A percentile compares a stretch with the other conserved stretches of the same genome.
phyloP scores from a whole-genome alignment of 1,284 basidiomycete genomes.

The Waitea zeae region DNA sequence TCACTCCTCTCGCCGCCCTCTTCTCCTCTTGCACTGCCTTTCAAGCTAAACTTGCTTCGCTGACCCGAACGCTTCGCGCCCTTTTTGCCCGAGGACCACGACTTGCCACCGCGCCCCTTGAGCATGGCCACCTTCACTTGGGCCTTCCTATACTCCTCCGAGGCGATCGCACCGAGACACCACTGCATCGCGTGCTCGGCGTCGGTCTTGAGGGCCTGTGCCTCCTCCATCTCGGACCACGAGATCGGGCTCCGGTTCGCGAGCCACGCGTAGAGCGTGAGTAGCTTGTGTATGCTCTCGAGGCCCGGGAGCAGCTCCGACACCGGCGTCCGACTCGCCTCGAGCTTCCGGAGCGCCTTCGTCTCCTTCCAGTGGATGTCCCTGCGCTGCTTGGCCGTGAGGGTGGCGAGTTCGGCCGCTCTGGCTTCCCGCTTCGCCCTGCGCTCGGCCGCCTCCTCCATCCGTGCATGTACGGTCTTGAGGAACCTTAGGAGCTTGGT shows the following conservation, averaged over 20 bases:
- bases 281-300: constrained; percentile 70
- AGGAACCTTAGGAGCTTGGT: constrained; percentile 26
- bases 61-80: too few relatives aligned
- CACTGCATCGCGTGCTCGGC: constrained; percentile 59
- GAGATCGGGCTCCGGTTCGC: constrained; percentile 59
- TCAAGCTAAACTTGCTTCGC: too few relatives aligned
- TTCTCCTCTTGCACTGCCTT: too few relatives aligned
- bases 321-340: constrained; percentile 15
- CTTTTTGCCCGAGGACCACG: too few relatives aligned
- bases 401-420: too few relatives aligned
- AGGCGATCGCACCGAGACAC: constrained; percentile 18
- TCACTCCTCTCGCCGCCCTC: too few relatives aligned
- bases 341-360: constrained; percentile 3
- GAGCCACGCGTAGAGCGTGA: constrained; percentile 83
- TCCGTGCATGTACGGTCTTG: constrained; percentile 21
- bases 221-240: constrained; percentile 44
- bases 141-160: not conserved
- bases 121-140: not conserved
- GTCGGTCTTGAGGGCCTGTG: constrained; percentile 38
- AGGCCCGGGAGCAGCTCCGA: constrained; percentile 21
- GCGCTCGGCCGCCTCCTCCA: constrained; percentile 5
- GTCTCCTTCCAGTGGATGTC: too few relatives aligned
- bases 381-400: constrained; percentile 3
- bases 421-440: too few relatives aligned
- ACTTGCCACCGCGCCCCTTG: too few relatives aligned